Evolutionary conservation across 164 flowering plant species (phyloP).

Genomic region (Vitis amurensis): DNA sequence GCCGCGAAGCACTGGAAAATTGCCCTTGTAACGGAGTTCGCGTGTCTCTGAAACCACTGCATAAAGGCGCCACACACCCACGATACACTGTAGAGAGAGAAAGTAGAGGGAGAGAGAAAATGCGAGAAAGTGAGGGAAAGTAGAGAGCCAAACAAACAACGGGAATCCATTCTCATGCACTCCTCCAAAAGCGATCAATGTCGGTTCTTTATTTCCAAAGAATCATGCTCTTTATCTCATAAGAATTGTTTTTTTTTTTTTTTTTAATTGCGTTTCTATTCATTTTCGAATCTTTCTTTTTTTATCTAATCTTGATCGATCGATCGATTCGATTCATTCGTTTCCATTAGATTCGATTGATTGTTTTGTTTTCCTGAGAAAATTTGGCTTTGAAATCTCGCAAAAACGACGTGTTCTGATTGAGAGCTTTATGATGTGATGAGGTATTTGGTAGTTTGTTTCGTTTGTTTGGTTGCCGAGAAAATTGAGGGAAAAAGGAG

Average conservation of each 20-base stretch:
- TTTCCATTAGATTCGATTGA: background rate
- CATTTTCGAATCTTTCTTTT: background rate
- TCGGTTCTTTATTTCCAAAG: conserved; percentile 13
- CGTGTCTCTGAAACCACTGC: conserved; percentile 22
- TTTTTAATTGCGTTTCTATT: background rate
- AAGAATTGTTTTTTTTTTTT: background rate
- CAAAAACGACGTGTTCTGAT: background rate
- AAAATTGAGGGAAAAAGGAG: background rate
- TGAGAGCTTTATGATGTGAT: conserved; percentile 1
- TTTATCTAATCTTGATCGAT: background rate
- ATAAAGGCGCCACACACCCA: conserved; percentile 5
- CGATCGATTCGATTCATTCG: background rate
- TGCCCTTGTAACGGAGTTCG: conserved; percentile 17
- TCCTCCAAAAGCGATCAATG: conserved; percentile 21
- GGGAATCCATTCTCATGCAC: background rate
- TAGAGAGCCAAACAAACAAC: background rate
- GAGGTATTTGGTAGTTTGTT: conserved; percentile 6
- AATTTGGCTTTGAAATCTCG: background rate
- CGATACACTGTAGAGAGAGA: background rate
- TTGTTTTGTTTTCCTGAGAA: conserved; percentile 7
- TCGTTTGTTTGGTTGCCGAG: conserved; percentile 6
- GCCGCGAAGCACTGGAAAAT: conserved; percentile 12
- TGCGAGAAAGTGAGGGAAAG: background rate
- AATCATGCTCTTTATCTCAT: conserved; percentile 6
- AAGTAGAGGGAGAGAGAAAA: background rate